Conservation (phyloP, 768 basidiomycete genomes). For the Leccinum obscurum region DNA sequence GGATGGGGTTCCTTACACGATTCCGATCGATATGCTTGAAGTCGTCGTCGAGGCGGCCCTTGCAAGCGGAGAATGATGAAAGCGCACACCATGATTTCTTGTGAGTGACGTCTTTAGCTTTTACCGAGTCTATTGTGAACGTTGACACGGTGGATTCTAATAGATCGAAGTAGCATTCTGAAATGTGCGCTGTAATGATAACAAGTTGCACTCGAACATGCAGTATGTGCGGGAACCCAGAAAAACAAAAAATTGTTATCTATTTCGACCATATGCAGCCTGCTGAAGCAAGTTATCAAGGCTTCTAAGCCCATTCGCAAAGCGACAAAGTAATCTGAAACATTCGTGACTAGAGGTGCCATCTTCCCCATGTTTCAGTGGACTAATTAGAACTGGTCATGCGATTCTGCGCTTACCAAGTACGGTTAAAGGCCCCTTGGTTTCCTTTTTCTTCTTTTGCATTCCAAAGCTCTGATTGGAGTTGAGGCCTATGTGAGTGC, state of each 20-base stretch:
- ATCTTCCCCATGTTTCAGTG: not conserved
- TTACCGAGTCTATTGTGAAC: not conserved
- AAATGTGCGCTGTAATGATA: too few species aligned
- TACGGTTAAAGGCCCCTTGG: not conserved
- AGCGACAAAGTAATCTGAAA: not conserved
- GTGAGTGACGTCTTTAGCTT: not conserved
- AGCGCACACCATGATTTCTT: not conserved
- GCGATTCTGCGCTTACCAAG: not conserved
- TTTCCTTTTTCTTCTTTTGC: not conserved
- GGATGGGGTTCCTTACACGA: slow-evolving; percentile 12
- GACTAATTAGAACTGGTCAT: not conserved
- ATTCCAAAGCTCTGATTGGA: not conserved
- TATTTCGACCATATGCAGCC: not conserved
- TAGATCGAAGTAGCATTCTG: too few species aligned
- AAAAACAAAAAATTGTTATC: not conserved
- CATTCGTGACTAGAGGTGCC: not conserved
- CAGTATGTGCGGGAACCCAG: too few species aligned
- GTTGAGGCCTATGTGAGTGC: too few species aligned
- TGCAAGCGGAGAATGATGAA: not conserved
- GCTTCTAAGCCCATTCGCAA: not conserved
- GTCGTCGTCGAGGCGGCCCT: slow-evolving; percentile 1
- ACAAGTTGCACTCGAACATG: too few species aligned
- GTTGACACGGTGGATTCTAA: not conserved
- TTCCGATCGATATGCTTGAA: slow-evolving; percentile 12
- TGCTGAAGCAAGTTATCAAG: not conserved